Base-by-base conservation (phyloP, 208 protist genomes). In the Trypanosoma brucei region DNA sequence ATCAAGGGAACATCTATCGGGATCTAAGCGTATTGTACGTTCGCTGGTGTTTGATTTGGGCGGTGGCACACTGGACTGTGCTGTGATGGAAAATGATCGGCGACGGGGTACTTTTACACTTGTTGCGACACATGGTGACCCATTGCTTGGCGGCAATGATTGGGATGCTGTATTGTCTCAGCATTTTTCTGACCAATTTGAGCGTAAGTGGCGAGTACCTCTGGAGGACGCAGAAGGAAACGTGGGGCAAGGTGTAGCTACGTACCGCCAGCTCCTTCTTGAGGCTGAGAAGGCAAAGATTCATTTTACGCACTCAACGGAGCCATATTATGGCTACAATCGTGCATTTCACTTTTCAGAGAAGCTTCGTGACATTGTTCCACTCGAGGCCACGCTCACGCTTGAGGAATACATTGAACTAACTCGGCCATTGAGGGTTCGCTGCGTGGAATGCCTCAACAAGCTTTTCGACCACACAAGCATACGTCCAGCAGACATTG, bases 21-120 rank as follows among this genome's bases (percentile, higher is more conserved):
- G 22, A 37, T n/a, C 40, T 11, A 82, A 87, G 73, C 77, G 81
- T 35, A 65, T 83, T 44, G 62, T 78, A 48, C 79, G 83, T 34
- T 91, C 84, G 6, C 65, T 94, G 2, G 92, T 97, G 14, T 97
- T 95, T 60, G 92, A 97, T 65, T 81, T 97, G 0, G 92, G 92
- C 37, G 92, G 92, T 52, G 92, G 92, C 40, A 97, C 92, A 59
- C 73, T 97, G 38, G 92, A 97, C 66, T 92, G 86, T 63, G 89
- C 92, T 56, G 70, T 97, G 49, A 91, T 97, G 83, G 85, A 93
- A 67, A 79, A 93, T 74, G 81, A 97, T 76, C 58, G 55, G 37
- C 55, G 76, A 44, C 55, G 67, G 33, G 61, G 75, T 33, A 84
- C 54, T 38, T 94, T 92, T 69, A 84, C 69, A 30, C 77, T 97